Percentiles rank a stretch among this genome's conserved stretches.
Conservation (phyloP, 371 early-diverging fungal genomes). For the Choanephora cucurbitarum region DNA sequence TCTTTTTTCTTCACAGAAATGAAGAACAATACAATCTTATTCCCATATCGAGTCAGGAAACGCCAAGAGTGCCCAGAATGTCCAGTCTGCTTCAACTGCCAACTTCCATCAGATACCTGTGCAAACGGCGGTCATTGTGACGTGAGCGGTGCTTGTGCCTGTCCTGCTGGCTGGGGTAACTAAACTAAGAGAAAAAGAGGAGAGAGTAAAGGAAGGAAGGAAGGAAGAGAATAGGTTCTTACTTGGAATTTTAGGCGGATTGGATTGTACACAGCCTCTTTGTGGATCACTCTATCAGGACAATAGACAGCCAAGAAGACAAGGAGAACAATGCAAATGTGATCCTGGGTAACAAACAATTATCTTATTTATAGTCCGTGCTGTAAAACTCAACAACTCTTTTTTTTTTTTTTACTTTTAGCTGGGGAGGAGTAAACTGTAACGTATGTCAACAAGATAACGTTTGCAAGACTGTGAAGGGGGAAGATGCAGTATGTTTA, state of each 20-base stretch:
- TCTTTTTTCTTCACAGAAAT: neutral
- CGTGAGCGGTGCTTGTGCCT: conserved; percentile 37
- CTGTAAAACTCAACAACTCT: no score
- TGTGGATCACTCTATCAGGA: conserved; percentile 45
- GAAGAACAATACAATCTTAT: neutral
- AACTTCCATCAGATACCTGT: conserved; percentile 40
- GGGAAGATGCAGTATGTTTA: conserved; percentile 42
- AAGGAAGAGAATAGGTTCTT: neutral
- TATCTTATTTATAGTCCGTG: neutral
- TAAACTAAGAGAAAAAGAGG: neutral
- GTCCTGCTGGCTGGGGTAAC: conserved; percentile 52
- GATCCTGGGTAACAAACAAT: conserved; percentile 47
- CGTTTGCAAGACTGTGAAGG: conserved; percentile 38
- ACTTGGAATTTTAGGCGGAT: conserved; percentile 36
- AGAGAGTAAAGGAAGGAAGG: neutral
- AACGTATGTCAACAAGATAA: conserved; percentile 48
- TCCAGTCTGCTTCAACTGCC: conserved; percentile 53
- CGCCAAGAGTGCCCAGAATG: conserved; percentile 46
- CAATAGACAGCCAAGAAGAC: conserved; percentile 30
- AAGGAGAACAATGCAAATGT: conserved; percentile 41
- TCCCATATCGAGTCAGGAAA: conserved; percentile 17
- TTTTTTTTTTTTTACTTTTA: no score
- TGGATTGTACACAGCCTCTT: conserved; percentile 43
- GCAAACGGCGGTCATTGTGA: conserved; percentile 48
- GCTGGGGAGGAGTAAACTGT: conserved; percentile 54